Conservation (phyloP, 139 green algal genomes). For the Protoeuglena noctilucae region DNA sequence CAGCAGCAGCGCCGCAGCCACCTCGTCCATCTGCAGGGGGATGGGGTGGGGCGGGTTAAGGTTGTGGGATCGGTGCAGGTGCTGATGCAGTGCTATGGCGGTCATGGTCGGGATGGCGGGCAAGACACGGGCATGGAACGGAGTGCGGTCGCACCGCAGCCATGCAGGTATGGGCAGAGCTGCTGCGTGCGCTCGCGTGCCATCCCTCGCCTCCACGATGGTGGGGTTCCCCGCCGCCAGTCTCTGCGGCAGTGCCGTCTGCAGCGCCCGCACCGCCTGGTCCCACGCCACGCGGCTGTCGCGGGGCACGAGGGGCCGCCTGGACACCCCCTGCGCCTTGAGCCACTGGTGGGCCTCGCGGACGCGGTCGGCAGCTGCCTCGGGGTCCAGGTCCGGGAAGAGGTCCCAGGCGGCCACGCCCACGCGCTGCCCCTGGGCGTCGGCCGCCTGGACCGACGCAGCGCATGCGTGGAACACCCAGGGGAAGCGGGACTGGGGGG, state of each 20-base stretch:
- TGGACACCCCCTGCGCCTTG: slow-evolving; percentile 35
- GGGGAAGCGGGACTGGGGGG: slow-evolving; percentile 10
- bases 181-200: neutral
- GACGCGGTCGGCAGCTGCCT: slow-evolving; percentile 15
- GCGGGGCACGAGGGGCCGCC: slow-evolving; percentile 50
- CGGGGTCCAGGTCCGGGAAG: slow-evolving; percentile 17
- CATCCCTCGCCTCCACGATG: neutral
- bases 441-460: neutral
- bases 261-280: slow-evolving; percentile 46
- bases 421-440: neutral
- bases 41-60: slow-evolving; percentile 1
- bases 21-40: slow-evolving; percentile 49
- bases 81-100: neutral
- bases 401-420: slow-evolving; percentile 9
- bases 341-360: slow-evolving; percentile 36
- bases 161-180: slow-evolving; percentile 5
- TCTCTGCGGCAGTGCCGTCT: slow-evolving; percentile 14
- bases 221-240: neutral
- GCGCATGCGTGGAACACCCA: slow-evolving; percentile 27
- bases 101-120: slow-evolving; percentile 1
- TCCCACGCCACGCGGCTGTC: slow-evolving; percentile 41
- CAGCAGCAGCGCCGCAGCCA: slow-evolving; percentile 55
- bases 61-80: neutral
- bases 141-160: slow-evolving; percentile 6
- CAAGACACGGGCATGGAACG: neutral